phyloP scores from a whole-genome alignment of 768 basidiomycete genomes.

The Amanita inopinata region DNA sequence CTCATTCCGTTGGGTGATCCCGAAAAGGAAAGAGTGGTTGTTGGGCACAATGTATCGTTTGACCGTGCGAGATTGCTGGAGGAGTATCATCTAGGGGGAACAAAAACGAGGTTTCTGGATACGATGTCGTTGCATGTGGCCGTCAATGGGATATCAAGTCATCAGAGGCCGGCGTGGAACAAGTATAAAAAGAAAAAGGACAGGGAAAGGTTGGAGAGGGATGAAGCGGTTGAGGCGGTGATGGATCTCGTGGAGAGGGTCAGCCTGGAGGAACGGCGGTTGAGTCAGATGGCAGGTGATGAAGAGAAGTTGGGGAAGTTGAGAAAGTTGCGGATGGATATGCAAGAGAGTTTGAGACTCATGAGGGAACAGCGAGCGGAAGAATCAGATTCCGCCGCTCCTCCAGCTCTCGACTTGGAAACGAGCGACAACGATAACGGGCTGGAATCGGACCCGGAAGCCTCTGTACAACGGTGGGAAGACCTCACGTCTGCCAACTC shows the following conservation, averaged over 20 bases:
- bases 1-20: slow-evolving; percentile 66
- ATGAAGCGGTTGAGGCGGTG: slow-evolving; percentile 58
- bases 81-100: slow-evolving; percentile 67
- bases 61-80: slow-evolving; percentile 77
- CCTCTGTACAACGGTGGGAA: slow-evolving; percentile 69
- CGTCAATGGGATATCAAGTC: slow-evolving; percentile 87
- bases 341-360: slow-evolving; percentile 27
- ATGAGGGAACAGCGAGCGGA: slow-evolving; percentile 14
- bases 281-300: slow-evolving; percentile 33
- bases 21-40: slow-evolving; percentile 42
- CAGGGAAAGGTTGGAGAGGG: slow-evolving; percentile 39
- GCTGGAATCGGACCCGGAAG: no score
- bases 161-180: slow-evolving; percentile 91
- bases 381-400: slow-evolving; percentile 10
- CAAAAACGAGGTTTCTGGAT: slow-evolving; percentile 77
- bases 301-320: slow-evolving; percentile 35
- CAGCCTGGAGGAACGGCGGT: slow-evolving; percentile 33
- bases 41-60: slow-evolving; percentile 95
- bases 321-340: slow-evolving; percentile 22
- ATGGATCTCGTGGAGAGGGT: slow-evolving; percentile 29
- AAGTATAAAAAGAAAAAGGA: slow-evolving; percentile 69
- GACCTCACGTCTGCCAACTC: slow-evolving; percentile 89
- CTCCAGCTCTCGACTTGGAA: no score
- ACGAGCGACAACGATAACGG: no score
- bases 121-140: slow-evolving; percentile 95